Percentiles rank a stretch among this genome's conserved stretches.
Conservation (phyloP, 192 early-diverging fungal genomes). For the Geranomyces variabilis region DNA sequence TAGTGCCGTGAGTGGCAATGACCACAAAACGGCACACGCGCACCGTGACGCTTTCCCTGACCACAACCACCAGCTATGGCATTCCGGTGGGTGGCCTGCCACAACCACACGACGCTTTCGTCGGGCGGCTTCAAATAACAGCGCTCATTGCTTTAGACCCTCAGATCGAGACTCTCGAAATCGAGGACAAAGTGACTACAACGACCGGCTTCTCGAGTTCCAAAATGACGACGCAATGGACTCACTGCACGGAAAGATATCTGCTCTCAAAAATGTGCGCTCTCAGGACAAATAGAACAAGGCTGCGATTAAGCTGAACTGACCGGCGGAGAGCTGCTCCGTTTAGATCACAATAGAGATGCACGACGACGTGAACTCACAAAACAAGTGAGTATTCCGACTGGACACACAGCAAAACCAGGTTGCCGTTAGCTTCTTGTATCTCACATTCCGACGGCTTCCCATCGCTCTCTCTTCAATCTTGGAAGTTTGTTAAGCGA, state of each 20-base stretch:
- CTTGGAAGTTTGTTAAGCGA: background rate
- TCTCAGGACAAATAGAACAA: background rate
- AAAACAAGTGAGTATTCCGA: constrained; percentile 17
- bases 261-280: constrained; percentile 13
- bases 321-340: background rate
- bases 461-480: no score
- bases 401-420: no score
- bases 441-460: no score
- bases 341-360: constrained; percentile 16
- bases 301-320: background rate
- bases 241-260: constrained; percentile 18
- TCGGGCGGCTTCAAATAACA: background rate
- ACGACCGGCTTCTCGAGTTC: constrained; percentile 16
- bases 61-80: background rate
- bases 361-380: constrained; percentile 23
- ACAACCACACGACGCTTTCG: background rate
- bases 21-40: no score
- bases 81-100: background rate
- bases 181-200: constrained; percentile 10
- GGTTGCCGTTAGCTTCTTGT: no score
- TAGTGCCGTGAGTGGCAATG: no score
- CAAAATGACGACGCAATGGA: constrained; percentile 23
- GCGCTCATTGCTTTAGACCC: background rate
- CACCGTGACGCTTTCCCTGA: no score
- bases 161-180: background rate